phyloP scores from a whole-genome alignment of 805 yeast species.

The Maudiozyma saulgeensis region DNA sequence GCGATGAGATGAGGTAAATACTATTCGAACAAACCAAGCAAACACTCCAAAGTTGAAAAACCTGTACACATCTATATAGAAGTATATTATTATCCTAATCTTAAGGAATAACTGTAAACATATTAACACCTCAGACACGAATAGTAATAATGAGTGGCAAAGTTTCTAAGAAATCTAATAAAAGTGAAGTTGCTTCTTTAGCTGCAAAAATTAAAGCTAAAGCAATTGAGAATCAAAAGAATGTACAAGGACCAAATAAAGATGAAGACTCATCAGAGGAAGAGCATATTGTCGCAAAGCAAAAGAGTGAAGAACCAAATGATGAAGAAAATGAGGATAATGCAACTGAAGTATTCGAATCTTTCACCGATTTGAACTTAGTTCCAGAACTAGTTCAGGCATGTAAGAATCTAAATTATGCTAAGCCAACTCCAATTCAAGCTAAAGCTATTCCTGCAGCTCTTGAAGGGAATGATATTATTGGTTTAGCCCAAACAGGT shows the following conservation, averaged over 20 bases:
- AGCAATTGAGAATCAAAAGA: slow-evolving; percentile 29
- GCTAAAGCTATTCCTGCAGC: slow-evolving; percentile 87
- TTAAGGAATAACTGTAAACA: not conserved
- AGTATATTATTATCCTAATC: not conserved
- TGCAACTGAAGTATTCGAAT: slow-evolving; percentile 22
- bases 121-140: not conserved
- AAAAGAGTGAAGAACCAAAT: slow-evolving; percentile 1
- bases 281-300: slow-evolving; percentile 3
- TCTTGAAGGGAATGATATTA: slow-evolving; percentile 79
- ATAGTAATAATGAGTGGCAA: slow-evolving; percentile 5
- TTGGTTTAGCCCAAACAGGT: slow-evolving; percentile 96
- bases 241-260: slow-evolving; percentile 4
- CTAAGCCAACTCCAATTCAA: slow-evolving; percentile 90
- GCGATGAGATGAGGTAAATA: not conserved
- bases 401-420: slow-evolving; percentile 60
- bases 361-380: slow-evolving; percentile 51
- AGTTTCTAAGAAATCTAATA: slow-evolving; percentile 7
- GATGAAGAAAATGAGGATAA: slow-evolving; percentile 8
- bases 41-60: not conserved
- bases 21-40: no score
- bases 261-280: slow-evolving; percentile 4
- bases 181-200: slow-evolving; percentile 33
- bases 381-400: slow-evolving; percentile 77
- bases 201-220: slow-evolving; percentile 47
- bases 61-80: not conserved